Evolutionary conservation across 2,329 filamentous ascomycete genomes (phyloP).

Genomic region (Sporothrix euskadiensis): DNA sequence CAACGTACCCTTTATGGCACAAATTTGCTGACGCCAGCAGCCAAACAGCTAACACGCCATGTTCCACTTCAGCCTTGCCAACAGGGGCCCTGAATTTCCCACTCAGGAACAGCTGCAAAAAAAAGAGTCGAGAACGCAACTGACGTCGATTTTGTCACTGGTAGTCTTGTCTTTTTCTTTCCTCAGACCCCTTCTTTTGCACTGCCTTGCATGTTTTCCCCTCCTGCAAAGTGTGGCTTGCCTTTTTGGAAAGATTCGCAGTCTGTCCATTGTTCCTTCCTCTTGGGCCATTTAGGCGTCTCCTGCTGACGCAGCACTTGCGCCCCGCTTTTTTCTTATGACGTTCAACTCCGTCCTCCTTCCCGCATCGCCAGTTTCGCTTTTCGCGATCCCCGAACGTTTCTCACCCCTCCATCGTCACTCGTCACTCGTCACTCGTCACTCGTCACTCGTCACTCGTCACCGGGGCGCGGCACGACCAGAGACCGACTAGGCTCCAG

Average conservation of each 20-base stretch:
- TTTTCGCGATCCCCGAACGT: not conserved
- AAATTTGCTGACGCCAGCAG: constrained; percentile 21
- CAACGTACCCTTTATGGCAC: not conserved
- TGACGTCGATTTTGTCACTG: not conserved
- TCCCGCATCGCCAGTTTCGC: not conserved
- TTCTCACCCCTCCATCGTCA: not conserved
- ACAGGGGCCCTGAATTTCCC: not conserved
- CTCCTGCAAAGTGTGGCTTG: constrained; percentile 1
- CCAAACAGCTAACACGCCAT: not conserved
- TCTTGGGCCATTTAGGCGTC: not conserved
- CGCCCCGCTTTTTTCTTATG: constrained; percentile 8
- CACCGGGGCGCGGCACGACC: not conserved
- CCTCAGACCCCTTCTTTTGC: not conserved
- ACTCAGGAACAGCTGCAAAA: not conserved
- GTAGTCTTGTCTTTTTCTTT: not conserved
- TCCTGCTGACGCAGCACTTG: not conserved
- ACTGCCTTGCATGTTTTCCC: not conserved
- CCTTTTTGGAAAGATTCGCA: not conserved
- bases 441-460: not conserved
- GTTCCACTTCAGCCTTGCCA: constrained; percentile 20
- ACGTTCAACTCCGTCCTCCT: not conserved
- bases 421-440: not conserved
- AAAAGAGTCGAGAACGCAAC: not conserved
- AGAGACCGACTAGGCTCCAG: not conserved
- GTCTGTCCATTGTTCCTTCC: constrained; percentile 12